Evolutionary conservation across 257 asterid genomes (phyloP).

Genomic region (Solanum corneliomulleri): DNA sequence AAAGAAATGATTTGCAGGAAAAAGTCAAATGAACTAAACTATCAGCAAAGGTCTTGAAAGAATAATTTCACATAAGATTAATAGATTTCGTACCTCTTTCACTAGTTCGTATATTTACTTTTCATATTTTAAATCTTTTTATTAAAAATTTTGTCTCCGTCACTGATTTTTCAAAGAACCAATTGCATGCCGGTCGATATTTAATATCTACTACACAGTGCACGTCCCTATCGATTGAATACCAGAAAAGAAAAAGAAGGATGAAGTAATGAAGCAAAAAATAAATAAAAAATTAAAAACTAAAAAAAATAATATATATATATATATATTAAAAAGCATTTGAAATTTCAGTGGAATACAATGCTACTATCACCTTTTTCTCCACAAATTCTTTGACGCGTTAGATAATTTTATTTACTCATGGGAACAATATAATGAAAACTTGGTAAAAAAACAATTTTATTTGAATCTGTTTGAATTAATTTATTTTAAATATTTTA

Average conservation of each 20-base stretch:
- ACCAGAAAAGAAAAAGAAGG: not conserved
- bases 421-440: not conserved
- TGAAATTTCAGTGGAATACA: not conserved
- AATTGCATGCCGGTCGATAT: not conserved
- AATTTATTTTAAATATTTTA: too few relatives aligned
- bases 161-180: not conserved
- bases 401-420: conserved; percentile 1
- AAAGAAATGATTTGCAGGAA: too few relatives aligned
- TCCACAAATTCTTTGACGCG: not conserved
- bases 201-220: not conserved
- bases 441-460: not conserved
- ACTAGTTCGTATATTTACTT: too few relatives aligned
- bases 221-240: not conserved
- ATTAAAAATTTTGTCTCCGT: too few relatives aligned
- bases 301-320: too few relatives aligned
- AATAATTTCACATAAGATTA: too few relatives aligned
- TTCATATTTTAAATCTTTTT: too few relatives aligned
- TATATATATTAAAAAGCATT: too few relatives aligned
- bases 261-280: not conserved
- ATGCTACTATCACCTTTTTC: not conserved
- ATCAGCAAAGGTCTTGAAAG: not conserved
- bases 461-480: too few relatives aligned
- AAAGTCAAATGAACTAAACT: not conserved
- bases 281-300: not conserved
- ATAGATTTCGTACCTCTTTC: rapidly evolving